A percentile compares a stretch with the other conserved stretches of the same genome.
These are phyloP conservation scores for Tetracladium setigerum DNA, from an alignment of 495 filamentous ascomycete species.

Conservation along the genomic window DNA sequence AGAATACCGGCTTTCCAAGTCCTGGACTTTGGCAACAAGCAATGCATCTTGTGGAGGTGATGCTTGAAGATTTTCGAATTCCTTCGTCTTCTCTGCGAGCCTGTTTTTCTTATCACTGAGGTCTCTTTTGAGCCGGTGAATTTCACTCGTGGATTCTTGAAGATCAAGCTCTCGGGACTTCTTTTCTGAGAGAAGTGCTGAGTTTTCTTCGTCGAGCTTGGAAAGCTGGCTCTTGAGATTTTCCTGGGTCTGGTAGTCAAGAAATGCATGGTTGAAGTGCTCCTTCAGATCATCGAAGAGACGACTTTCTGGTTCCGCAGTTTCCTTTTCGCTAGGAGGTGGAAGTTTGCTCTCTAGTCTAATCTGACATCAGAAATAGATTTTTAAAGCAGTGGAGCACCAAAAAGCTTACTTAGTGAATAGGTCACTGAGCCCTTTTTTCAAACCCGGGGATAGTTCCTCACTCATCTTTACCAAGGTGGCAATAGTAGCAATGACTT, in stretches of 20 bases:
- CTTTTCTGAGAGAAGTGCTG: constrained; percentile 1
- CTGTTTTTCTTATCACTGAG: constrained; percentile 13
- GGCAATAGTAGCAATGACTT: not conserved
- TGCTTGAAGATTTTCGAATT: constrained; percentile 9
- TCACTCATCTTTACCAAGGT: constrained; percentile 2
- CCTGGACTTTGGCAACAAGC: constrained; percentile 7
- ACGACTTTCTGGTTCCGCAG: not conserved
- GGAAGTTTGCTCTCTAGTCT: constrained; percentile 8
- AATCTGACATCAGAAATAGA: not conserved
- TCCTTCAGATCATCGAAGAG: constrained; percentile 12
- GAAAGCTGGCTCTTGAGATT: constrained; percentile 10
- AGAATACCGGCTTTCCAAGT: constrained; percentile 10
- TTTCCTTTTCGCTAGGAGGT: not conserved
- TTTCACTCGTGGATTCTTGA: constrained; percentile 10
- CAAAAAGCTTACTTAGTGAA: constrained; percentile 7
- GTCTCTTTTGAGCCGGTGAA: constrained; percentile 20
- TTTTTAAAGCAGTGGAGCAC: not conserved
- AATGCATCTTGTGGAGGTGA: constrained; percentile 6
- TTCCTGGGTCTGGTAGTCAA: constrained; percentile 7
- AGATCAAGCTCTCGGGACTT: constrained; percentile 3
- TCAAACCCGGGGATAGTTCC: constrained; percentile 5
- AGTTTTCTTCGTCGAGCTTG: constrained; percentile 12
- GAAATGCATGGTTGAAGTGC: constrained; percentile 6
- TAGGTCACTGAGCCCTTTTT: constrained; percentile 11
- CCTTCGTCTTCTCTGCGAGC: constrained; percentile 9